Conservation (phyloP, 768 basidiomycete species). For the Hirschioporus abietinus region DNA sequence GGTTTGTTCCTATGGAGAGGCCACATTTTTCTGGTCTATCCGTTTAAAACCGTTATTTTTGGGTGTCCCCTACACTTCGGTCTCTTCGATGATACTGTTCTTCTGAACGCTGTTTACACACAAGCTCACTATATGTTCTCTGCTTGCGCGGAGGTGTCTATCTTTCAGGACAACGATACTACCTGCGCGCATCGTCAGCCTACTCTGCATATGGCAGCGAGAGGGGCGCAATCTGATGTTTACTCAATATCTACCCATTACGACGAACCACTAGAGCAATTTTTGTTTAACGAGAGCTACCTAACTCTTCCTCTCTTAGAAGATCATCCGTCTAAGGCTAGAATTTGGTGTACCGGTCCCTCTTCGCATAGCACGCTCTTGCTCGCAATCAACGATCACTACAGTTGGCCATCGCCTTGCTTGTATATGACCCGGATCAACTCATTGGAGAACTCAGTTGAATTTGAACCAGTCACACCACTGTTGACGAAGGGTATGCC, state of each 20-base stretch:
- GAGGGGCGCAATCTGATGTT: not conserved
- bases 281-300: not conserved
- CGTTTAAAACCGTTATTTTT: not conserved
- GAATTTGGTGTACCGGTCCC: not conserved
- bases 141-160: not conserved
- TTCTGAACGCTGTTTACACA: not conserved
- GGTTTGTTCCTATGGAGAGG: not conserved
- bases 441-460: not conserved
- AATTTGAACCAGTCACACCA: not conserved
- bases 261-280: not conserved
- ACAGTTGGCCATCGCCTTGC: not conserved
- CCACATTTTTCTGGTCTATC: not conserved
- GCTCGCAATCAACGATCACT: not conserved
- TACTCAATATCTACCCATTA: not conserved
- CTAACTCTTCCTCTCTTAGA: not conserved
- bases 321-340: not conserved
- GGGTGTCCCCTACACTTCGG: not conserved
- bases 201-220: not conserved
- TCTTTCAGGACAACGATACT: not conserved
- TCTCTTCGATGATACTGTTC: not conserved
- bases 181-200: not conserved
- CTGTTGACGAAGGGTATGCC: not conserved
- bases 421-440: not conserved
- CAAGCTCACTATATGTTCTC: not conserved
- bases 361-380: not conserved